Percentiles rank a stretch among this genome's conserved stretches.
These are phyloP conservation scores for Termitomyces bulborhizus DNA, from an alignment of 768 basidiomycete genomes.

Conservation along the genomic window DNA sequence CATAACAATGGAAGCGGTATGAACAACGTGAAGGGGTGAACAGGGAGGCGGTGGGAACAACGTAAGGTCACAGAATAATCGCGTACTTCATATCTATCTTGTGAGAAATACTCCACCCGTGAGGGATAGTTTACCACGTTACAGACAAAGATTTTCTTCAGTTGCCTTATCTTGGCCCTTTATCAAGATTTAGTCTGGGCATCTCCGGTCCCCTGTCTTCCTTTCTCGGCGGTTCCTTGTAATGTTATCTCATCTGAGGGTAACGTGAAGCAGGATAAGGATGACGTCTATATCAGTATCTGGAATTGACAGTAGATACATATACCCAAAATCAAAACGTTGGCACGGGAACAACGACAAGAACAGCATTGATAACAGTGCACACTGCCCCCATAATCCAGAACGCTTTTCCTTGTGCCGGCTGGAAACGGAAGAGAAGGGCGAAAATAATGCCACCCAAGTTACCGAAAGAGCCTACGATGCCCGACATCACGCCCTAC, in stretches of 20 bases:
- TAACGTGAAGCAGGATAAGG: too few species aligned
- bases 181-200: not conserved
- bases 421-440: slow-evolving; percentile 40
- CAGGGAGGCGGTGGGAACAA: too few species aligned
- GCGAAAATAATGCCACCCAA: slow-evolving; percentile 43
- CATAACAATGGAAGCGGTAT: not conserved
- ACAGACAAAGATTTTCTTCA: not conserved
- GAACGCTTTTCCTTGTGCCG: slow-evolving; percentile 34
- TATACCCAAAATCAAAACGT: slow-evolving; percentile 10
- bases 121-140: not conserved
- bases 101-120: not conserved
- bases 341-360: slow-evolving; percentile 22
- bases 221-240: not conserved
- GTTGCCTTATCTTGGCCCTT: not conserved
- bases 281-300: too few species aligned
- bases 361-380: slow-evolving; percentile 22
- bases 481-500: slow-evolving; percentile 29
- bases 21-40: not conserved
- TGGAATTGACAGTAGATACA: not conserved
- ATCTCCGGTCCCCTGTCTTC: not conserved
- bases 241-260: not conserved
- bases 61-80: not conserved
- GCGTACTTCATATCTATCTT: not conserved
- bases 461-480: slow-evolving; percentile 32
- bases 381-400: slow-evolving; percentile 41